These are phyloP conservation scores for Ophiostoma tasmaniense DNA, from an alignment of 2,329 filamentous ascomycete genomes.

Conservation along the genomic window DNA sequence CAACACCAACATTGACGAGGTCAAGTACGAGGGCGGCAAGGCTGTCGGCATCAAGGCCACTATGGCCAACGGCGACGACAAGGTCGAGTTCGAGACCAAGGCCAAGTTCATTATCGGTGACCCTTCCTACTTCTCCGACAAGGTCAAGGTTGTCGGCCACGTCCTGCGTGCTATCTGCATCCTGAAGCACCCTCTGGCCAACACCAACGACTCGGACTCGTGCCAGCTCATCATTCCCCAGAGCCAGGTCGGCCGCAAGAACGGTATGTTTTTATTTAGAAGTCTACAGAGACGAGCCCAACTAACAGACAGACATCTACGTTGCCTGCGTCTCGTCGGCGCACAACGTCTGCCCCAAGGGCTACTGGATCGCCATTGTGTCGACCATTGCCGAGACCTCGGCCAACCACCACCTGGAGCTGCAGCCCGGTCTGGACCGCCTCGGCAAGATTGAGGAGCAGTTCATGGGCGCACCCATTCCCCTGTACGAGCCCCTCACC, in stretches of 20 bases:
- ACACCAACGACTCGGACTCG: conserved; percentile 82
- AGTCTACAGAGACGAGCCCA: no score
- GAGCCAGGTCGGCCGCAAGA: conserved; percentile 91
- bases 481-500: conserved; percentile 79
- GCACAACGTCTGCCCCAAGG: conserved; percentile 97
- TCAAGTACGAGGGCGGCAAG: conserved; percentile 75
- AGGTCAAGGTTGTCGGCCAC: conserved; percentile 80
- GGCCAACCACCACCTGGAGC: conserved; percentile 91
- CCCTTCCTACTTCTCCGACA: conserved; percentile 90
- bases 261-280: conserved; percentile 52
- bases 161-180: conserved; percentile 96
- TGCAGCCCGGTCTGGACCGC: conserved; percentile 83
- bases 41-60: conserved; percentile 95
- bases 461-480: conserved; percentile 57
- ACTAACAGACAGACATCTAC: conserved; percentile 66
- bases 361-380: conserved; percentile 97
- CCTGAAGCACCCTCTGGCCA: conserved; percentile 85
- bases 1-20: conserved; percentile 87
- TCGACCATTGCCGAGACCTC: conserved; percentile 90
- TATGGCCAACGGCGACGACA: conserved; percentile 74
- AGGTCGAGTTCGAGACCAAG: conserved; percentile 95
- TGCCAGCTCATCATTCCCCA: conserved; percentile 95
- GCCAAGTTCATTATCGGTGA: conserved; percentile 93
- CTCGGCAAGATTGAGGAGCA: conserved; percentile 92
- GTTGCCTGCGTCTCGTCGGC: conserved; percentile 90